phyloP scores from a whole-genome alignment of 371 early-diverging fungal genomes.

The Circinella umbellata region DNA sequence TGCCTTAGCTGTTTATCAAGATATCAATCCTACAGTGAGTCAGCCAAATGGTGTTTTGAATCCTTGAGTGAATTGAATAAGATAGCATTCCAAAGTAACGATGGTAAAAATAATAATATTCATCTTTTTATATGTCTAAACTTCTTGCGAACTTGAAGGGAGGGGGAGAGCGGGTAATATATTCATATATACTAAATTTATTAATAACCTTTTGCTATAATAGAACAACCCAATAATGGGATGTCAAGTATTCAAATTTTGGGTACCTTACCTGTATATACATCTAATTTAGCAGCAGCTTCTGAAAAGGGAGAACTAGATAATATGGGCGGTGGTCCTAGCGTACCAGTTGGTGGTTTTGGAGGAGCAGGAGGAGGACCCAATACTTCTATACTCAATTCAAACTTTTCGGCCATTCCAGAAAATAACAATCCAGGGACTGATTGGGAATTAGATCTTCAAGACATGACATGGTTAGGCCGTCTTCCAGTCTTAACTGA shows the following conservation, averaged over 20 bases:
- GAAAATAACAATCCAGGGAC: conserved; percentile 1
- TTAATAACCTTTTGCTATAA: background rate
- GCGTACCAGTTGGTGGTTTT: background rate
- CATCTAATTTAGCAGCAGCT: conserved; percentile 4
- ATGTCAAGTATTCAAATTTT: conserved; percentile 34
- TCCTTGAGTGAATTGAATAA: conserved; percentile 29
- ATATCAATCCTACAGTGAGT: conserved; percentile 27
- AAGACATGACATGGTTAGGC: conserved; percentile 34
- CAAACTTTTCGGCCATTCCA: background rate
- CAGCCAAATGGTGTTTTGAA: conserved; percentile 30
- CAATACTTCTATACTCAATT: background rate
- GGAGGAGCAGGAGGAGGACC: background rate
- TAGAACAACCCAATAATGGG: conserved; percentile 17
- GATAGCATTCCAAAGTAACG: conserved; percentile 24
- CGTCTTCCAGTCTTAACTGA: conserved; percentile 36
- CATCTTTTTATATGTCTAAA: too few relatives aligned
- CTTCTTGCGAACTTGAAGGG: too few relatives aligned
- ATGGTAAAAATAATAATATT: conserved; percentile 13
- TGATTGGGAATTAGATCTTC: conserved; percentile 29
- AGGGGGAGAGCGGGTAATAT: too few relatives aligned
- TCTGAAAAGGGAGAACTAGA: conserved; percentile 2
- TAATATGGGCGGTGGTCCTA: background rate
- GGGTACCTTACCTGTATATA: conserved; percentile 24
- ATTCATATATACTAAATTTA: background rate
- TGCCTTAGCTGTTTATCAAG: conserved; percentile 24